Percentiles rank a stretch among this genome's conserved stretches.
Evolutionary conservation across 495 filamentous ascomycete species (phyloP).

Genomic region (Glutinoglossum americanum): DNA sequence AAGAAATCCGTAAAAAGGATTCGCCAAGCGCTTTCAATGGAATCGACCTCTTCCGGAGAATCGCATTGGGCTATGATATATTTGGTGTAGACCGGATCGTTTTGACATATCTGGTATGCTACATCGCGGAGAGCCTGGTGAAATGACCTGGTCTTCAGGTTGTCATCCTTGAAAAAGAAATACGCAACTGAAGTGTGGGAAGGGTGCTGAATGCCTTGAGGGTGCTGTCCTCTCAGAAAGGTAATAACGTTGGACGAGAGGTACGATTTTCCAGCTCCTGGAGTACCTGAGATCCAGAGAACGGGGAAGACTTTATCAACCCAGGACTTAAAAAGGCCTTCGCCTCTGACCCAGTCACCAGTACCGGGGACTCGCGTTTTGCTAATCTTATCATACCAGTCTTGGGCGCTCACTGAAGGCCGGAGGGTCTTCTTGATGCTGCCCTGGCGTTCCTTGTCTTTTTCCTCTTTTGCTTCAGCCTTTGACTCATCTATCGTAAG

Average conservation of each 20-base stretch:
- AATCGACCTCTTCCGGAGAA: slow-evolving; percentile 11
- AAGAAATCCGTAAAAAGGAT: slow-evolving; percentile 15
- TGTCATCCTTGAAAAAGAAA: slow-evolving; percentile 19
- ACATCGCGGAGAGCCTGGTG: slow-evolving; percentile 15
- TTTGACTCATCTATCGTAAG: slow-evolving; percentile 1
- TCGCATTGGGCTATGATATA: slow-evolving; percentile 7
- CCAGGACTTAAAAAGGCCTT: slow-evolving; percentile 14
- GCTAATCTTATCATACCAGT: slow-evolving; percentile 14
- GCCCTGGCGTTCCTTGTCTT: slow-evolving; percentile 3
- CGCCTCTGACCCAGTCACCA: slow-evolving; percentile 17
- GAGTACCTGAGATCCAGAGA: slow-evolving; percentile 16
- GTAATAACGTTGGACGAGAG: slow-evolving; percentile 15
- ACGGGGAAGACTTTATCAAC: slow-evolving; percentile 11
- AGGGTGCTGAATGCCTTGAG: slow-evolving; percentile 7
- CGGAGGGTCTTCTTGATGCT: slow-evolving; percentile 6
- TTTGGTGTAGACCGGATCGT: slow-evolving; percentile 15
- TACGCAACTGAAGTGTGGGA: slow-evolving; percentile 12
- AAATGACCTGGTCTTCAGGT: slow-evolving; percentile 13
- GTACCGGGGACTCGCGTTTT: slow-evolving; percentile 14
- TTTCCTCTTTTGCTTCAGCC: slow-evolving; percentile 3
- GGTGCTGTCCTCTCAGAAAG: slow-evolving; percentile 6
- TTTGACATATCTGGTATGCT: slow-evolving; percentile 16
- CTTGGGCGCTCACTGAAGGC: slow-evolving; percentile 9
- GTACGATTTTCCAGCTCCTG: slow-evolving; percentile 19
- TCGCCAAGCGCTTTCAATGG: slow-evolving; percentile 16